Evolutionary conservation across 352 stramenopile species (phyloP), one percentile per base, ranked within the genome.

Genomic region (Globisporangium recalcitrans): DNA sequence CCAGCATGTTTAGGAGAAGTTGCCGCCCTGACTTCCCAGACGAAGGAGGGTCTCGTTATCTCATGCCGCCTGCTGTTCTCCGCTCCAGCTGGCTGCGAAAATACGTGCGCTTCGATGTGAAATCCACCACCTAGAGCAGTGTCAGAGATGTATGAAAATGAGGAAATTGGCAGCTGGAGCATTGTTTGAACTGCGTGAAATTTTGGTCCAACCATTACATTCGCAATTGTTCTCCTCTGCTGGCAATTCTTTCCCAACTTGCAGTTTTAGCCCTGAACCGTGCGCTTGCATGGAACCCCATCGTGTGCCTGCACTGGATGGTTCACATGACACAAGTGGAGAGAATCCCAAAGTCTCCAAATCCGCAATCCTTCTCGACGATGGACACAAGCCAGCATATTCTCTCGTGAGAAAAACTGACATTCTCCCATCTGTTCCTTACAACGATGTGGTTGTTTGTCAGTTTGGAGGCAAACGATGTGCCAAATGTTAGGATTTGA

Each of bases 1-100:
- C 31, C 56, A 62, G 56, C 42, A 31, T 13, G 29, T 62, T 46
- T 53, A 32, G 14, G 42, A 36, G 56, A 62, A 42, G 26, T 42
- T 42, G 21, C 51, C 26, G 11, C 13, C 27, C 49, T 55, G 49
- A 38, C 31, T 21, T 54, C 26, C 3, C 7, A 7, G 6, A 5
- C 7, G 56, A 4, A 24, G 3, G 14, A 29, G 22, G 21, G 29
- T 7, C 13, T 42, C 27, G 51, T 42, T 27, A 26, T 44, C 29
- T 40, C 51, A 14, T 10, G 27, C 36, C 22, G 16, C 44, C 32
- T 55, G 56, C 56, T 62, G 56, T 16, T 59, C 24, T 59, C 38
- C 19, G 16, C 24, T 16, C 21, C 36, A 51, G 16, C 53, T 60
- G 53, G 34, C 53, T 60, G 53, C 24, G 53, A 51, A 46, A 60